A percentile compares a stretch with the other conserved stretches of the same genome.
phyloP scores from a whole-genome alignment of 1,139 yeast genomes.

The Scheffersomyces stambukii region DNA sequence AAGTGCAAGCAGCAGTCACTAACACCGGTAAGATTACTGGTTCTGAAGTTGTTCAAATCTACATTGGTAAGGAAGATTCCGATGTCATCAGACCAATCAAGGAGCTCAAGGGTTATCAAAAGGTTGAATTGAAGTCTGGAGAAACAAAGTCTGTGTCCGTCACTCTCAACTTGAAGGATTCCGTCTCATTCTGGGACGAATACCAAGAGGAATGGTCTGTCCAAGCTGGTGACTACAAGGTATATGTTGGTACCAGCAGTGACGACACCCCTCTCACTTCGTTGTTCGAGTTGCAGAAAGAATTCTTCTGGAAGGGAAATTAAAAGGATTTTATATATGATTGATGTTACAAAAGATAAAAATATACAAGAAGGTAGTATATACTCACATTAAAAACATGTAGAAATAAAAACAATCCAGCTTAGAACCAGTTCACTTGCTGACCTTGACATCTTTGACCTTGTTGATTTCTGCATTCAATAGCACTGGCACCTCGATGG shows the following conservation, averaged over 20 bases:
- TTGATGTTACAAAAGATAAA: not conserved
- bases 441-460: constrained; percentile 32
- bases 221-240: constrained; percentile 41
- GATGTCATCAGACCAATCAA: constrained; percentile 47
- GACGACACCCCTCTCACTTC: constrained; percentile 24
- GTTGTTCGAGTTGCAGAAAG: constrained; percentile 23
- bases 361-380: not conserved
- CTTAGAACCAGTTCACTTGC: constrained; percentile 8
- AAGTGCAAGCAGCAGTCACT: constrained; percentile 28
- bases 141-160: constrained; percentile 30
- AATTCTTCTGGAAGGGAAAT: constrained; percentile 14
- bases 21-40: constrained; percentile 41
- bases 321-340: constrained; percentile 1
- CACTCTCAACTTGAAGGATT: constrained; percentile 37
- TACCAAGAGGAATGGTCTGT: constrained; percentile 36
- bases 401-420: not conserved
- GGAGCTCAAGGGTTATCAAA: constrained; percentile 53
- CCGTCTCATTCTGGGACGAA: constrained; percentile 53
- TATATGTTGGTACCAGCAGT: constrained; percentile 37
- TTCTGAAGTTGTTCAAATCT: constrained; percentile 44
- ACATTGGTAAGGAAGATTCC: constrained; percentile 34
- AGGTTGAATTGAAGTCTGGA: constrained; percentile 39
- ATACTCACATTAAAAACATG: not conserved
- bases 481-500: constrained; percentile 39
- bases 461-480: constrained; percentile 38